Evolutionary conservation across 805 yeast species (phyloP).

Genomic region (Cyberlindnera saturnus): DNA sequence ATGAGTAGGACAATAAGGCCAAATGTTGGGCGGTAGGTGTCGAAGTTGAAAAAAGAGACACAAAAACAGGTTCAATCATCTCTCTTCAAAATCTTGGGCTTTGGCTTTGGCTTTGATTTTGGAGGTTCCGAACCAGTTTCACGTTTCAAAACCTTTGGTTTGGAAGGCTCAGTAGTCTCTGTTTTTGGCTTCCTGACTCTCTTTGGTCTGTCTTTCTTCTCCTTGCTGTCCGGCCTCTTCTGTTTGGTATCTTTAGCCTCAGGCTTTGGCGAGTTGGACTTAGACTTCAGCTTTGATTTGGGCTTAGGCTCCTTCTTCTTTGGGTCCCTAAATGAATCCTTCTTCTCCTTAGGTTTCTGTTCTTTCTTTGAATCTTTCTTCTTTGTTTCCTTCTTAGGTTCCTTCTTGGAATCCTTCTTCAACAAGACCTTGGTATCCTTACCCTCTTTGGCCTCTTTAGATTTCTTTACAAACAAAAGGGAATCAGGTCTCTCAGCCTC

Average conservation of each 20-base stretch:
- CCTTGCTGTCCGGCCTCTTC: neutral
- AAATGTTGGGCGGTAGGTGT: no score
- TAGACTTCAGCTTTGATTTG: slow-evolving; percentile 5
- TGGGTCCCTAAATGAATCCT: slow-evolving; percentile 2
- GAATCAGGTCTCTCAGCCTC: slow-evolving; percentile 17
- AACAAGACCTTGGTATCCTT: neutral
- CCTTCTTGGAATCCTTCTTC: slow-evolving; percentile 1
- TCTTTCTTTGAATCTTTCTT: neutral
- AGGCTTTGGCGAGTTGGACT: neutral
- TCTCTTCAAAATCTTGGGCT: slow-evolving; percentile 2
- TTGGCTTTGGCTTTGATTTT: slow-evolving; percentile 4
- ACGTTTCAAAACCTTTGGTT: neutral
- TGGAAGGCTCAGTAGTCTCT: neutral
- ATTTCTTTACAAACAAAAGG: neutral
- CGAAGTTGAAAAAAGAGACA: no score
- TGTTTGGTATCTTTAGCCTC: neutral
- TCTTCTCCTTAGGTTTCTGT: slow-evolving; percentile 1
- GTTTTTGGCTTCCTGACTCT: neutral
- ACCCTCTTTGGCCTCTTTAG: slow-evolving; percentile 1
- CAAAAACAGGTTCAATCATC: neutral
- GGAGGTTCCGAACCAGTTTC: neutral
- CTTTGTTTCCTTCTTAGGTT: neutral
- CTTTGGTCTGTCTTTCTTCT: slow-evolving; percentile 1
- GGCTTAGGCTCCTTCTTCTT: slow-evolving; percentile 3
- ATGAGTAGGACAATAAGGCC: no score